Percentiles rank a stretch among this genome's conserved stretches.
Conservation (phyloP, 2,329 filamentous ascomycete genomes). For the Neodidymelliopsis sp. region DNA sequence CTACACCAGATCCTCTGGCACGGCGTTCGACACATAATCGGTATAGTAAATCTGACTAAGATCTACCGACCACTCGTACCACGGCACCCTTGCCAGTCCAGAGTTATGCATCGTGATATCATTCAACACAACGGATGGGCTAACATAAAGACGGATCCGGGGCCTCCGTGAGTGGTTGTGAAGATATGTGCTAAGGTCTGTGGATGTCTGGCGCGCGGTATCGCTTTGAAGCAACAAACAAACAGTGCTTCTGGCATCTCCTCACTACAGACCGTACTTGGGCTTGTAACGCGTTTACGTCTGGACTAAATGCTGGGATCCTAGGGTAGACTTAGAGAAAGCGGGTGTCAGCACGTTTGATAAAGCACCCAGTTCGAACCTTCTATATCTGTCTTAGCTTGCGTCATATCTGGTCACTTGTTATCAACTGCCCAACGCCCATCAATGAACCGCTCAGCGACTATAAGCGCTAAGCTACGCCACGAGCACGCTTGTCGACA, state of each 20-base stretch:
- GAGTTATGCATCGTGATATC: neutral
- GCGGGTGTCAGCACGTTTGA: no score
- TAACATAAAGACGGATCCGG: neutral
- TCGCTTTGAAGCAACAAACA: no score
- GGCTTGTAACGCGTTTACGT: neutral
- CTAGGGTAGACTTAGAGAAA: neutral
- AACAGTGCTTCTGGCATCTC: no score
- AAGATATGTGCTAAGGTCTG: neutral
- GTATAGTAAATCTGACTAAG: neutral
- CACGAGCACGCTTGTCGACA: neutral
- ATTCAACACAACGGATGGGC: neutral
- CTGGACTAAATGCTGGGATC: no score
- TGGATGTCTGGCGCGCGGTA: neutral
- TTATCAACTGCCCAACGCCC: neutral
- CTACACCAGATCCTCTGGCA: neutral
- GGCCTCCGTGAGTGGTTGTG: neutral
- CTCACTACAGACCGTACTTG: neutral
- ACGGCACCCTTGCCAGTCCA: neutral
- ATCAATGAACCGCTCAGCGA: slow-evolving; percentile 2
- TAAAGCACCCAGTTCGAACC: no score
- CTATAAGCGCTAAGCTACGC: neutral
- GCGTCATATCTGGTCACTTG: neutral
- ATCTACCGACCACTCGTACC: neutral
- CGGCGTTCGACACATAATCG: neutral
- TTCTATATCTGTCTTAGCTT: neutral